Evolutionary conservation across 495 filamentous ascomycete genomes (phyloP).

Genomic region (Sordaria brevicollis): DNA sequence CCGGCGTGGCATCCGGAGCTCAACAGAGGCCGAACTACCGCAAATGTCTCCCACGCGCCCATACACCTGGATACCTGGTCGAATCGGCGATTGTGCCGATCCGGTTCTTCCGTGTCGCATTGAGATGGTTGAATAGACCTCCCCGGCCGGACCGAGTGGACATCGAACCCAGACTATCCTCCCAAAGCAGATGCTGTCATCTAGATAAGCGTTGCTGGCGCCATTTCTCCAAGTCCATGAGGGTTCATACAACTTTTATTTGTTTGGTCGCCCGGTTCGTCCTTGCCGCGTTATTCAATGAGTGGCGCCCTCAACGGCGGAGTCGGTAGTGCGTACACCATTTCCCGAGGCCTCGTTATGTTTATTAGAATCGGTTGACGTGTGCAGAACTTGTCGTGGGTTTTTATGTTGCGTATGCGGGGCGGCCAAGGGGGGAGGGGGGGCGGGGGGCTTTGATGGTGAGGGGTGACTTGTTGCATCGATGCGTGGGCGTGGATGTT

Average conservation of each 20-base stretch:
- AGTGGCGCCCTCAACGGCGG: not conserved
- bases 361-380: not conserved
- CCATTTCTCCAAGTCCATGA: not conserved
- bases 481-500: too few relatives aligned
- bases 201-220: not conserved
- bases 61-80: not conserved
- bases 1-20: not conserved
- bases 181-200: not conserved
- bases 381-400: not conserved
- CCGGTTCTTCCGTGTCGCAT: not conserved
- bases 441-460: too few relatives aligned
- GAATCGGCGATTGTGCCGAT: not conserved
- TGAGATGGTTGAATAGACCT: not conserved
- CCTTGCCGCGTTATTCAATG: not conserved
- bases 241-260: not conserved
- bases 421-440: too few relatives aligned
- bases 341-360: not conserved
- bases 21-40: not conserved
- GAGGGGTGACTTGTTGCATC: not conserved
- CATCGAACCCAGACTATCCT: not conserved
- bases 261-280: not conserved
- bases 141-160: not conserved
- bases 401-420: too few relatives aligned
- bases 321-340: not conserved
- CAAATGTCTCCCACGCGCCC: not conserved